A percentile compares a stretch with the other conserved stretches of the same genome.
Conservation (phyloP, 306 rosid species). For the Coriaria nepalensis region DNA sequence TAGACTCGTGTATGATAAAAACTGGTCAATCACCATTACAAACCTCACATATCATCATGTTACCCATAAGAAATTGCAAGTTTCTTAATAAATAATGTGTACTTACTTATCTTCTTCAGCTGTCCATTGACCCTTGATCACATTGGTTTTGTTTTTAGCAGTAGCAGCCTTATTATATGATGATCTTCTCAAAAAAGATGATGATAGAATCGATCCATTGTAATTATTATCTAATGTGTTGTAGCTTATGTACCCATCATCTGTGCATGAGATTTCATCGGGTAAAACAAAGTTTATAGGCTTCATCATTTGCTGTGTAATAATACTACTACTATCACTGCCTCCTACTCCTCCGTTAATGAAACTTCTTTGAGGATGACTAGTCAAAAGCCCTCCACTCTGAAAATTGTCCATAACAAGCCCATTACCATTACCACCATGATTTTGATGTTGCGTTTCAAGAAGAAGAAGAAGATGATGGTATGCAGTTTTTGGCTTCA, state of each 20-base stretch:
- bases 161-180: too few relatives aligned
- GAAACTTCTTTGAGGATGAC: constrained; percentile 27
- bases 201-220: constrained; percentile 18
- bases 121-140: constrained; percentile 90
- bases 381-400: constrained; percentile 25
- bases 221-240: constrained; percentile 25
- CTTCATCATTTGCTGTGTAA: constrained; percentile 31
- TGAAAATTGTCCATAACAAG: constrained; percentile 51
- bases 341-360: constrained; percentile 20
- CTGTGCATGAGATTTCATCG: constrained; percentile 55
- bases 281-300: constrained; percentile 42
- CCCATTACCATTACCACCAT: constrained; percentile 27
- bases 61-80: too few relatives aligned
- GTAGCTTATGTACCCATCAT: constrained; percentile 29
- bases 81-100: too few relatives aligned
- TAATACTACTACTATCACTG: too few relatives aligned
- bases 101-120: constrained; percentile 81
- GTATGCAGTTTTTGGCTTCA: constrained; percentile 33
- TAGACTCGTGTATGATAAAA: too few relatives aligned
- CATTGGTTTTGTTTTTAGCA: constrained; percentile 39
- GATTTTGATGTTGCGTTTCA: too few relatives aligned
- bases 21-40: too few relatives aligned
- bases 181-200: constrained; percentile 25
- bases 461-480: too few relatives aligned
- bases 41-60: too few relatives aligned